Conservation (phyloP, 331 rosid genomes). For the Malus hybrid region DNA sequence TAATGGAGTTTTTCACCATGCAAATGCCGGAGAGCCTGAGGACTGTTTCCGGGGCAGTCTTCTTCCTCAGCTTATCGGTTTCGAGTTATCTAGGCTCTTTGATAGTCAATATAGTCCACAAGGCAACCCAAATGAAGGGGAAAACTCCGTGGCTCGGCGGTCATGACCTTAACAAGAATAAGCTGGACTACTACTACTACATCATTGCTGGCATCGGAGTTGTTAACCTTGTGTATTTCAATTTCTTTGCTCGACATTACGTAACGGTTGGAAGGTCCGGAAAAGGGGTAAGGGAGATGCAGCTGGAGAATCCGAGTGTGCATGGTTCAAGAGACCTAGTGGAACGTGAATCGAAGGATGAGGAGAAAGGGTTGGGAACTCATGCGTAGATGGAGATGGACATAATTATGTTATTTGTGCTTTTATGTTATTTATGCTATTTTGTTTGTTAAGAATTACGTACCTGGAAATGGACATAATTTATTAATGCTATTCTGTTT, state of each 20-base stretch:
- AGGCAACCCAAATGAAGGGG: constrained; percentile 19
- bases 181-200: constrained; percentile 55
- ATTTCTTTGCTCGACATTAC: constrained; percentile 37
- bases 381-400: neutral
- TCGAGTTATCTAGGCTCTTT: constrained; percentile 54
- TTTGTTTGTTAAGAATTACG: neutral
- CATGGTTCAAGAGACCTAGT: neutral
- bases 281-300: constrained; percentile 9
- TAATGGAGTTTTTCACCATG: constrained; percentile 69
- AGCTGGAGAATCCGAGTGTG: neutral
- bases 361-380: constrained; percentile 15
- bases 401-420: neutral
- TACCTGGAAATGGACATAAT: neutral
- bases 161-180: constrained; percentile 50
- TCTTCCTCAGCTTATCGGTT: constrained; percentile 58
- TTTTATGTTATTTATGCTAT: no score
- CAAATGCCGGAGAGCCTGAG: constrained; percentile 74
- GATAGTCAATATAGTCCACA: constrained; percentile 33
- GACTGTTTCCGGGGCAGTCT: constrained; percentile 69
- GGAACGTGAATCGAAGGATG: constrained; percentile 3
- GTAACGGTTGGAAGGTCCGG: neutral
- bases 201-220: constrained; percentile 40
- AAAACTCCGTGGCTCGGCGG: constrained; percentile 65
- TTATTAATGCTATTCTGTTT: neutral
- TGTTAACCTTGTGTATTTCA: constrained; percentile 51